Base-by-base conservation (phyloP, 495 filamentous ascomycete genomes). In the Penicillium soppii region DNA sequence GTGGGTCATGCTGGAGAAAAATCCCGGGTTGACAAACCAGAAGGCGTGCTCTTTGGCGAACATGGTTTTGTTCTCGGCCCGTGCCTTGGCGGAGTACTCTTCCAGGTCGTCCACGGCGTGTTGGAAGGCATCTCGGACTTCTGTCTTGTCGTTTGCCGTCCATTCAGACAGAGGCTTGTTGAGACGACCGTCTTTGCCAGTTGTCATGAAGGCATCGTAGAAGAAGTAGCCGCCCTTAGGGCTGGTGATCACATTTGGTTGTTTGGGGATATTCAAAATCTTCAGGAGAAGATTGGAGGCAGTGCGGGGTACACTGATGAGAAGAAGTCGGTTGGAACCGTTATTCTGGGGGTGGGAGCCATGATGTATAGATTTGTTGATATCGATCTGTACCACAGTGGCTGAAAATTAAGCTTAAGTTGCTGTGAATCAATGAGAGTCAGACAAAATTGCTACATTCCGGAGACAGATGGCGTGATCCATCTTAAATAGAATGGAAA, bases 41-140 rank as follows among this genome's bases (percentile, higher is more conserved):
- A 49, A 54, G 10, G 59, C 52, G 47, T 77, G 74, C 46, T 77
- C 73, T 47, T 77, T 77, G 26, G 68, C 59, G 35, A 68, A 71
- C 4, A 69, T 52, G 5, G 56, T 61, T 50, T 74, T 65, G 37
- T 62, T 62, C 12, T 58, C 37, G 4, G 44, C 37, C n/a, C 58
- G 30, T 0, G 67, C 69, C 1, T 47, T 49, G 1, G 45, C 20
- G 9, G 68, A 23, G 32, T 58, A 57, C 9, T 55, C 55, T 33
- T 71, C 63, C 1, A 76, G 27, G 0, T 45, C 42, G 20, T 68
- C 46, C 40, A 70, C 52, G 37, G 58, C 55, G 7, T 26, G 5
- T 50, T 62, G 57, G 47, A 57, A 57, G 38, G 38, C 10, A 7
- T 29, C 16, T 25, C 46, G 51, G 5, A 65, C 32, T 29, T 48